These are phyloP conservation scores for Fusarium sp. DNA, from an alignment of 2,329 filamentous ascomycete genomes.

Conservation along the genomic window DNA sequence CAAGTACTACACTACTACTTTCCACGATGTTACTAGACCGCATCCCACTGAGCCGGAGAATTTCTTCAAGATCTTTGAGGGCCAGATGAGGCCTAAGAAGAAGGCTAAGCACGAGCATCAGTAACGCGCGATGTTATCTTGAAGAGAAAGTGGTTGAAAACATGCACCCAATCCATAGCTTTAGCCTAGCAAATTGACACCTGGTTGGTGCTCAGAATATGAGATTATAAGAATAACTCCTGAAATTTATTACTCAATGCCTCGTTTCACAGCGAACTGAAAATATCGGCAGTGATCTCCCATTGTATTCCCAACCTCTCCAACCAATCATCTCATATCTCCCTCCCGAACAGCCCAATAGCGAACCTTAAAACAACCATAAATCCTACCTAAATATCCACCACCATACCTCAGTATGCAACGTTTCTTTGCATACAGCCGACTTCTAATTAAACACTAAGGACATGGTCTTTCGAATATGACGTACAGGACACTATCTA, in stretches of 20 bases:
- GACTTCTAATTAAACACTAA: not conserved
- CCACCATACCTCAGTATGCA: not conserved
- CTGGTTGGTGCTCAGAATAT: not conserved
- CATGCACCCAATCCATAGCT: rapidly evolving
- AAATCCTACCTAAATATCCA: not conserved
- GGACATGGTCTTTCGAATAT: not conserved
- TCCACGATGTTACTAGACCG: conserved; percentile 4
- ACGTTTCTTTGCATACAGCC: not conserved
- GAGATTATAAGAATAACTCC: rapidly evolving
- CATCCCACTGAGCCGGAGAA: conserved; percentile 2
- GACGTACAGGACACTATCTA: conserved; percentile 2
- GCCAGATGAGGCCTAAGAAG: conserved; percentile 10
- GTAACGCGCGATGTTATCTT: not conserved
- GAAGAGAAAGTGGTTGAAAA: too few species aligned
- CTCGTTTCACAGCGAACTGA: not conserved
- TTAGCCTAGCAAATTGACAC: not conserved
- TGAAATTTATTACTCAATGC: not conserved
- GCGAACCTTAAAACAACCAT: not conserved
- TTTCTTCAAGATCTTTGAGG: conserved; percentile 21
- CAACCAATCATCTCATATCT: not conserved
- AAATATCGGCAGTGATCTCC: not conserved
- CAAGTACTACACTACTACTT: conserved; percentile 8
- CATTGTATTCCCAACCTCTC: not conserved
- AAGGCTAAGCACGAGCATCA: conserved; percentile 17
- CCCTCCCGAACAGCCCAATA: not conserved